Conservation (phyloP, 1,284 basidiomycete genomes). For the Violaceomyces palustris region DNA sequence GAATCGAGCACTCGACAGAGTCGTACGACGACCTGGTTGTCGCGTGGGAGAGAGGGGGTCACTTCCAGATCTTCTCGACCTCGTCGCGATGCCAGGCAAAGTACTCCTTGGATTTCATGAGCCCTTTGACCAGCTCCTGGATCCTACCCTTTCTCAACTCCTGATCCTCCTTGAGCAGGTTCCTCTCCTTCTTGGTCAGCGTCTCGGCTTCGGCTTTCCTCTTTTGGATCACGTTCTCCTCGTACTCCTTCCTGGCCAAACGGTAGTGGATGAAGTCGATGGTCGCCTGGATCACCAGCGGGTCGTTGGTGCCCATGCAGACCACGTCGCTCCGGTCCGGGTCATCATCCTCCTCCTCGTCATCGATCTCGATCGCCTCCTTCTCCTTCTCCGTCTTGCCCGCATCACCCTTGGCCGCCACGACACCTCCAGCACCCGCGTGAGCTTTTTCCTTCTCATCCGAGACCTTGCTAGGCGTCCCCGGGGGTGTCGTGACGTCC, state of each 20-base stretch:
- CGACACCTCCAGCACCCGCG: not conserved
- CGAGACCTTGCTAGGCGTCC: no score
- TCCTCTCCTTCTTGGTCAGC: constrained; percentile 8
- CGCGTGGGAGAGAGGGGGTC: no score
- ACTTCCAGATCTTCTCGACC: no score
- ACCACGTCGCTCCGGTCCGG: constrained; percentile 1
- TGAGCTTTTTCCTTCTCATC: no score
- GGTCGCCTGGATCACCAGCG: constrained; percentile 11
- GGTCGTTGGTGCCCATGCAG: constrained; percentile 33
- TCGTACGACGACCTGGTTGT: no score
- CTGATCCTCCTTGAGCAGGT: constrained; percentile 23
- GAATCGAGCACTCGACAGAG: no score
- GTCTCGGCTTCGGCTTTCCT: constrained; percentile 13
- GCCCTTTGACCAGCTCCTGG: constrained; percentile 12
- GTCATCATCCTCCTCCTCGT: not conserved
- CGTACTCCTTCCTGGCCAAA: constrained; percentile 17
- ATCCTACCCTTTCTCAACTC: constrained; percentile 18
- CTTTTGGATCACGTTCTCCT: constrained; percentile 22
- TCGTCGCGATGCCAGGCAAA: constrained; percentile 33
- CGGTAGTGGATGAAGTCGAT: constrained; percentile 19
- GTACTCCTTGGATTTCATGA: constrained; percentile 24
- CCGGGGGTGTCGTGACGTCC: no score
- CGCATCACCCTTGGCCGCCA: not conserved
- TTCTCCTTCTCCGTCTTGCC: constrained; percentile 1
- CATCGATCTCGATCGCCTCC: not conserved